Conservation (phyloP, 148 eudicot genomes). For the Heliosperma pusillum region DNA sequence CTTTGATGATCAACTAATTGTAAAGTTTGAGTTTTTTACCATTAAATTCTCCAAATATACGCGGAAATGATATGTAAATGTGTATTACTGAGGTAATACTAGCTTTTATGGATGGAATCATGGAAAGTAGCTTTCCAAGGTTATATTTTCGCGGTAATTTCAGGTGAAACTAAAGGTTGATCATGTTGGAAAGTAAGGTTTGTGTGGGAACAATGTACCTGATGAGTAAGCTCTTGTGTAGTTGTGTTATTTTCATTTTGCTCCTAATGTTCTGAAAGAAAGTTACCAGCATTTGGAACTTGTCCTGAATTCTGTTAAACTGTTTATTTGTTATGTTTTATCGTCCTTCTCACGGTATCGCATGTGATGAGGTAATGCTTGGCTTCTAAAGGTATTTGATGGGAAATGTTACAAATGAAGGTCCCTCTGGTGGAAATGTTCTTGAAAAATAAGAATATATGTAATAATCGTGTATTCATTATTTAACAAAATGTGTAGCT, state of each 20-base stretch:
- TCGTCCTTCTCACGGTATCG: too few relatives aligned
- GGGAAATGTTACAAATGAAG: not conserved
- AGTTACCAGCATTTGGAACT: not conserved
- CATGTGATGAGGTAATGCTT: too few relatives aligned
- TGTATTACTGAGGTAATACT: not conserved
- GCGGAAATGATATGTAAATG: too few relatives aligned
- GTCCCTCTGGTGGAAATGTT: not conserved
- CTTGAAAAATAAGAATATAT: not conserved
- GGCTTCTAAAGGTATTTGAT: too few relatives aligned
- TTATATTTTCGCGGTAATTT: not conserved
- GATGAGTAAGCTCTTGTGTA: not conserved
- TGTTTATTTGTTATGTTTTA: not conserved
- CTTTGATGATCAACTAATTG: not conserved
- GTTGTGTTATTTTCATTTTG: not conserved
- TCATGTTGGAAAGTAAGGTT: conserved; percentile 4
- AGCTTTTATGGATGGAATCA: not conserved
- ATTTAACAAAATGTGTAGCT: not conserved
- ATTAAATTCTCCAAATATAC: too few relatives aligned
- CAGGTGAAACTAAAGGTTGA: not conserved
- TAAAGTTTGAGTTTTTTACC: not conserved
- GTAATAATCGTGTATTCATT: too few relatives aligned
- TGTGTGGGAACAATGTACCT: not conserved
- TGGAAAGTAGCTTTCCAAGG: not conserved
- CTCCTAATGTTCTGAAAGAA: not conserved
- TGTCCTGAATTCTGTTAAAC: not conserved